phyloP scores from a whole-genome alignment of 169 alveolate species.

The Plasmodium gaboni region DNA sequence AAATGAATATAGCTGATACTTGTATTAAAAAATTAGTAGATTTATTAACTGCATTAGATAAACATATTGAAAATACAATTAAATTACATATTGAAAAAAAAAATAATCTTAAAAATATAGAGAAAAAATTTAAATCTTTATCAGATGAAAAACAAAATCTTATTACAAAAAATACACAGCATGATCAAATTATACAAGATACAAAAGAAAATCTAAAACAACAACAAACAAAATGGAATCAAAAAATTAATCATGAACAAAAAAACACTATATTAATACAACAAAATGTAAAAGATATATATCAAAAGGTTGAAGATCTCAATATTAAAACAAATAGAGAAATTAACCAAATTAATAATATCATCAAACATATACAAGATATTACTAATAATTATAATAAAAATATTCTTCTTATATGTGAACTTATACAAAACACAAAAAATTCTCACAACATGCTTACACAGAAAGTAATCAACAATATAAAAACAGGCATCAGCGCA shows the following conservation, averaged over 20 bases:
- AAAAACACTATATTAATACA: conserved; percentile 18
- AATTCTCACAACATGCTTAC: conserved; percentile 25
- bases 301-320: conserved; percentile 29
- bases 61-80: conserved; percentile 43
- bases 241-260: conserved; percentile 60
- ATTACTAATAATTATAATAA: conserved; percentile 19
- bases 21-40: conserved; percentile 57
- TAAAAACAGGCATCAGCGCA: conserved; percentile 12
- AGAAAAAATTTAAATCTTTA: conserved; percentile 20
- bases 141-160: conserved; percentile 35
- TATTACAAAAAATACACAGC: conserved; percentile 18
- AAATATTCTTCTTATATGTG: conserved; percentile 23
- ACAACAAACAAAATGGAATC: conserved; percentile 52
- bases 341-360: conserved; percentile 45
- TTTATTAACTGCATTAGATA: conserved; percentile 32
- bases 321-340: conserved; percentile 35
- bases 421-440: conserved; percentile 41
- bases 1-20: conserved; percentile 61
- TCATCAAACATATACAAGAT: conserved; percentile 59
- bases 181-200: conserved; percentile 21
- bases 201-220: conserved; percentile 37
- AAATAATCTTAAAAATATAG: conserved; percentile 36
- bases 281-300: conserved; percentile 37
- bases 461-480: conserved; percentile 4
- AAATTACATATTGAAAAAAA: conserved; percentile 67